Evolutionary conservation across 805 yeast species (phyloP).

Genomic region (Blastobotrys terrestris): DNA sequence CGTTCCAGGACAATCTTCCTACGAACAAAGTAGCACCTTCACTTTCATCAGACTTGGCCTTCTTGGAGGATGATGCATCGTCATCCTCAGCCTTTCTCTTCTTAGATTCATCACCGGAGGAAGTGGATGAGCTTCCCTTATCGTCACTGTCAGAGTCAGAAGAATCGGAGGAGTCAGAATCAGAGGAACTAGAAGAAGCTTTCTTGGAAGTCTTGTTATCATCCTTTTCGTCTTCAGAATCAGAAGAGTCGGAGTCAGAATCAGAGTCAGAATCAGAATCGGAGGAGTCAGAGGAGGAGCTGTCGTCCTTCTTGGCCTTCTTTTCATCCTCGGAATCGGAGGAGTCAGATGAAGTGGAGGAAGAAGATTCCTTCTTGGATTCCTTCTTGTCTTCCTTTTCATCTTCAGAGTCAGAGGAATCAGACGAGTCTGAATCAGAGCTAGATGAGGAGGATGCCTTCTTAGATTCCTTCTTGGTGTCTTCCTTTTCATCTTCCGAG

Average conservation of each 20-base stretch:
- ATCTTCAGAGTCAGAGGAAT: slow-evolving; percentile 1
- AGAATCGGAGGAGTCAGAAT: slow-evolving; percentile 24
- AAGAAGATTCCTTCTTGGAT: slow-evolving; percentile 12
- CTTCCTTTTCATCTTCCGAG: slow-evolving; percentile 22
- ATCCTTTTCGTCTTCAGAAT: slow-evolving; percentile 6
- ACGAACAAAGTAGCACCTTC: slow-evolving; percentile 82
- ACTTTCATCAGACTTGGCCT: slow-evolving; percentile 37
- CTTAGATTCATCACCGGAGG: slow-evolving; percentile 25
- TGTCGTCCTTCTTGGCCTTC: slow-evolving; percentile 26
- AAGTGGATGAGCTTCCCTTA: slow-evolving; percentile 14
- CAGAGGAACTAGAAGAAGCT: slow-evolving; percentile 22
- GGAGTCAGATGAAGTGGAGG: slow-evolving; percentile 19
- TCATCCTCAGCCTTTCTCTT: slow-evolving; percentile 32
- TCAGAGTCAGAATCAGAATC: slow-evolving; percentile 10
- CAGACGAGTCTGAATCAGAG: no score
- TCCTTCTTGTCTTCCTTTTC: background rate
- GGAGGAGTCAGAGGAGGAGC: slow-evolving; percentile 17
- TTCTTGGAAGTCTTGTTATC: slow-evolving; percentile 26
- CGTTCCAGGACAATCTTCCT: slow-evolving; percentile 95
- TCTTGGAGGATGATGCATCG: slow-evolving; percentile 46
- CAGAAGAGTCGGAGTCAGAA: slow-evolving; percentile 15
- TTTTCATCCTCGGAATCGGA: slow-evolving; percentile 18
- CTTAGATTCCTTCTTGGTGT: slow-evolving; percentile 11
- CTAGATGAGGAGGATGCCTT: slow-evolving; percentile 20
- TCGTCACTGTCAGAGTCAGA: slow-evolving; percentile 30